phyloP scores from a whole-genome alignment of 352 stramenopile species.

The Chrysophaeum taylorii region DNA sequence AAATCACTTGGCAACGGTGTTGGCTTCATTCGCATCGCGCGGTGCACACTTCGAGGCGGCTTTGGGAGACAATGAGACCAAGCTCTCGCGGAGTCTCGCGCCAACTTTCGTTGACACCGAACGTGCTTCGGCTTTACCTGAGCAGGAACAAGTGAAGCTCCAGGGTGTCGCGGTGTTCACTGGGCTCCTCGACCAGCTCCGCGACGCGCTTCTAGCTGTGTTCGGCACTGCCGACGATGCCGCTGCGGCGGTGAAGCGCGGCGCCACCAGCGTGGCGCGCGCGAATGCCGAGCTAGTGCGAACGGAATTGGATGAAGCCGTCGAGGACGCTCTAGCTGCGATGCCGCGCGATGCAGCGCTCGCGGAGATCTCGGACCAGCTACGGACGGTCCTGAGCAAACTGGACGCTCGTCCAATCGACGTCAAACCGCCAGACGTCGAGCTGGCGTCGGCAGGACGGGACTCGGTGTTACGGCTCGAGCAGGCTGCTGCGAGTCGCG shows the following conservation, averaged over 20 bases:
- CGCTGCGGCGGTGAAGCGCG: background rate
- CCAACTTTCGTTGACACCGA: background rate
- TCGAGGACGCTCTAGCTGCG: too few relatives aligned
- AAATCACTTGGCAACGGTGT: background rate
- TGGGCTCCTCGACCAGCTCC: slow-evolving; percentile 7
- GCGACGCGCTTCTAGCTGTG: background rate
- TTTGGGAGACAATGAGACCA: background rate
- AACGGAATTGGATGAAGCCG: background rate
- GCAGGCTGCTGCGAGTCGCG: too few relatives aligned
- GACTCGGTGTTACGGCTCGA: too few relatives aligned
- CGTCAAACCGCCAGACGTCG: too few relatives aligned
- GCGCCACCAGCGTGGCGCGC: background rate
- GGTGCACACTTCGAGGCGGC: background rate
- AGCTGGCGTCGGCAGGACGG: too few relatives aligned
- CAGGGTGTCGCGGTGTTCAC: background rate
- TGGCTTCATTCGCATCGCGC: background rate
- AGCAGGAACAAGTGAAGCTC: slow-evolving; percentile 14
- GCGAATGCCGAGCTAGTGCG: background rate
- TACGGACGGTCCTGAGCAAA: background rate
- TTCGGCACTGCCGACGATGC: background rate
- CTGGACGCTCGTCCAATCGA: too few relatives aligned
- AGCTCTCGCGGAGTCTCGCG: background rate
- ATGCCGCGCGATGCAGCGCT: background rate
- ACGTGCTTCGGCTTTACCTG: background rate
- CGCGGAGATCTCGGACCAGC: background rate